Evolutionary conservation across 352 stramenopile genomes (phyloP).

Genomic region (Peronospora farinosa): DNA sequence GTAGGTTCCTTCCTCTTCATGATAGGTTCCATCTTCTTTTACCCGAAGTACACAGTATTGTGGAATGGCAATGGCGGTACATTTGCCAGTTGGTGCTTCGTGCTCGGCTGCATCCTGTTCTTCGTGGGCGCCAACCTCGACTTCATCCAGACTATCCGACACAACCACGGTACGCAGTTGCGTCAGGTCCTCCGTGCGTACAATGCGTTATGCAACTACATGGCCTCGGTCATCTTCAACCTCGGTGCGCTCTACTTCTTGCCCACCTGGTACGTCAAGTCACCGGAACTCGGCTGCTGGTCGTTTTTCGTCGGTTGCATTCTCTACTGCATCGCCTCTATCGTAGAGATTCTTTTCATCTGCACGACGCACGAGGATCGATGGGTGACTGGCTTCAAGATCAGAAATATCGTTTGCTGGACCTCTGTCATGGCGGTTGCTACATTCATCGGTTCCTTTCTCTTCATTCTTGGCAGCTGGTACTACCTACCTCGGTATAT

Average conservation of each 20-base stretch:
- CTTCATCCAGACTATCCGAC: conserved; percentile 59
- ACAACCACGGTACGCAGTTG: conserved; percentile 44
- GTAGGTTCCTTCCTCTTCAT: conserved; percentile 68
- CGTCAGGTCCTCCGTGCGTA: conserved; percentile 54
- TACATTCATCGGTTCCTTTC: conserved; percentile 56
- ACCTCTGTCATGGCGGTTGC: conserved; percentile 37
- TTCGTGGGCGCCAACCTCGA: conserved; percentile 60
- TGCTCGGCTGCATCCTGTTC: conserved; percentile 71
- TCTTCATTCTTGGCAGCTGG: conserved; percentile 76
- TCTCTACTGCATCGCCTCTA: conserved; percentile 50
- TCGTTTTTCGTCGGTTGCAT: conserved; percentile 68
- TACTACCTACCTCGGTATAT: conserved; percentile 80
- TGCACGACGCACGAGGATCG: conserved; percentile 52
- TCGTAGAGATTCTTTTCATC: conserved; percentile 65
- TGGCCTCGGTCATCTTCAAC: conserved; percentile 64
- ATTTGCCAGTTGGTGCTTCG: conserved; percentile 62
- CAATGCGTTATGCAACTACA: conserved; percentile 57
- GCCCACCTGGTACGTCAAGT: conserved; percentile 61
- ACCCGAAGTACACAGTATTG: conserved; percentile 59
- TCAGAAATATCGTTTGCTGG: conserved; percentile 56
- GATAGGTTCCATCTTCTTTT: conserved; percentile 74
- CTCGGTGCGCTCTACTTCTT: conserved; percentile 78
- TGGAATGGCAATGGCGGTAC: conserved; percentile 54
- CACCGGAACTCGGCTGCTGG: conserved; percentile 62
- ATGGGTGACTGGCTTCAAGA: conserved; percentile 36